Evolutionary conservation across 2,329 filamentous ascomycete species (phyloP).

Genomic region (Curvularia eragrostidis): DNA sequence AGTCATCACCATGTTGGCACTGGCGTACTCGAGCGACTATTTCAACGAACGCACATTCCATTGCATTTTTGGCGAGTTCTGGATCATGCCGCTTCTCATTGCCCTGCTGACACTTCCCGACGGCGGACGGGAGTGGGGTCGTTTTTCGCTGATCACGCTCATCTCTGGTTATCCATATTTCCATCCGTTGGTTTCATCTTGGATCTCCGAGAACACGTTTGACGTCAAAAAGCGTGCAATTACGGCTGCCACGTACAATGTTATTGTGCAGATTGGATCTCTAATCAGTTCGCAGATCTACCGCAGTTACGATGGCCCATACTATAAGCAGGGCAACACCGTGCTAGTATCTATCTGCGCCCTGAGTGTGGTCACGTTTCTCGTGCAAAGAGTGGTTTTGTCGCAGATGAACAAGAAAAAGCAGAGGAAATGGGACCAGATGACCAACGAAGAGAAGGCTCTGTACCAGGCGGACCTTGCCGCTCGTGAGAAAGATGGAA

Average conservation of each 20-base stretch:
- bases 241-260: conserved; percentile 68
- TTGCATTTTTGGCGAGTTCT: conserved; percentile 51
- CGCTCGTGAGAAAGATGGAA: conserved; percentile 43
- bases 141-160: conserved; percentile 49
- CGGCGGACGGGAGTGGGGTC: conserved; percentile 47
- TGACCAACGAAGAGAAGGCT: conserved; percentile 58
- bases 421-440: conserved; percentile 58
- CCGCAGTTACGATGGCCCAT: conserved; percentile 60
- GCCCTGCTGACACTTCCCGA: conserved; percentile 46
- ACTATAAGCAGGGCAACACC: conserved; percentile 62
- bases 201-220: conserved; percentile 68
- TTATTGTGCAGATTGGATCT: conserved; percentile 51
- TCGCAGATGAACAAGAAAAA: conserved; percentile 36
- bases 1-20: conserved; percentile 57
- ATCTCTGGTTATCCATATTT: conserved; percentile 52
- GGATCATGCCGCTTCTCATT: conserved; percentile 52
- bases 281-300: conserved; percentile 57
- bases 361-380: conserved; percentile 57
- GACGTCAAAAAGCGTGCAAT: conserved; percentile 68
- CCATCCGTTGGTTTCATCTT: conserved; percentile 66
- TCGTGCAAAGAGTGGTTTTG: conserved; percentile 57
- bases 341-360: conserved; percentile 59
- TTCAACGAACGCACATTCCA: conserved; percentile 61
- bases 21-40: conserved; percentile 55
- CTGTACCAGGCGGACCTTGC: conserved; percentile 55